Base-by-base conservation (phyloP, 164 flowering plant genomes). In the Vitis riparia region DNA sequence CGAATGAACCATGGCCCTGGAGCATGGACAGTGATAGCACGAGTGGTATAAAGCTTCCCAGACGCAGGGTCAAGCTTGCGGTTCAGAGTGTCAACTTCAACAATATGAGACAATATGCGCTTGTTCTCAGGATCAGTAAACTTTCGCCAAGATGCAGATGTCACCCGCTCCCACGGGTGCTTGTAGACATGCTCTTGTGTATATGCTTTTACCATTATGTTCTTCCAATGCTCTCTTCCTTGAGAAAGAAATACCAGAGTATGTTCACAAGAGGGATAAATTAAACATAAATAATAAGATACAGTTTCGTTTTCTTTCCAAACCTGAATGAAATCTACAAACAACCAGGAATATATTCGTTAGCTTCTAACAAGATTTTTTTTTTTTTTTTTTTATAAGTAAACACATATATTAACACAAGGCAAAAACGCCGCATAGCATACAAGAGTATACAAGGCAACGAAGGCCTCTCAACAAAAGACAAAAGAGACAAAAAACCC, bases 81-180 rank as follows among this genome's bases (percentile, higher is more conserved):
- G 73, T 77, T 86, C 75, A 95, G 78, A 3, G 98, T 95, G 79
- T 95, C 95, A 67, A 91, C 98, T 56, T 89, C 91, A 59, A 90
- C 88, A 68, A 95, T 84, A 79, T 95, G 98, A 37, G 98, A 85
- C 27, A 95, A 73, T 1, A 73, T 81, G 8, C 86, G 89, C 59
- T 86, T 89, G 85, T 89, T 90, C 80, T 89, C 98, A 6, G 94
- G 92, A 66, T 95, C 99, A 50, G 97, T 75, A 81, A 87, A 95
- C 79, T 95, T 93, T 75, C 97, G 90, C 97, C 98, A 95, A 30
- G 92, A 91, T 53, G 98, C 98, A 67, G 97, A 83, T 30, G 94
- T 90, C 5, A 95, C 99, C 9, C 91, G 78, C 71, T 93, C 97
- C 99, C 99, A 95, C 53, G 99, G 97, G 68, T 95, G 99, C 80